Percentiles rank a stretch among this genome's conserved stretches.
Conservation (phyloP, 108 stramenopile species). For the Seminavis robusta region DNA sequence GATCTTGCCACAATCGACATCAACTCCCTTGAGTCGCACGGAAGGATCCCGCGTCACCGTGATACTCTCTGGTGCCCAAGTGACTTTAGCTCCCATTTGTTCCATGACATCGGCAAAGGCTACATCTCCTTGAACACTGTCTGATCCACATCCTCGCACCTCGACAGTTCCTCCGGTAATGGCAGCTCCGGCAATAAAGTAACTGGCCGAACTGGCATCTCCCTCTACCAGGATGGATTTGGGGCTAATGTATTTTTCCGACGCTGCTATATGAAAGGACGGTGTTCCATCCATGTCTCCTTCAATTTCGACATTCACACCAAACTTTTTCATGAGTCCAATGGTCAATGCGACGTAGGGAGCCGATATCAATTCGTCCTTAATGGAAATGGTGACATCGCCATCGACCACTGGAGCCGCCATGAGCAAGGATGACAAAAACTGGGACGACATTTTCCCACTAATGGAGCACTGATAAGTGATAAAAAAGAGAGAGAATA, state of each 20-base stretch:
- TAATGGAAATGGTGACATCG: constrained; percentile 85
- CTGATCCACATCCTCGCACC: constrained; percentile 87
- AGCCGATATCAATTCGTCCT: constrained; percentile 93
- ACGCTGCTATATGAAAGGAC: constrained; percentile 56
- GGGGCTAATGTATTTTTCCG: constrained; percentile 69
- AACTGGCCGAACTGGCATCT: constrained; percentile 95
- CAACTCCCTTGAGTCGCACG: constrained; percentile 82
- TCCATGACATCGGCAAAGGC: constrained; percentile 95
- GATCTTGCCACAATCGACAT: constrained; percentile 96
- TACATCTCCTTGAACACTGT: constrained; percentile 95
- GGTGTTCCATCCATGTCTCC: constrained; percentile 77
- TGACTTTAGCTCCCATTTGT: constrained; percentile 92
- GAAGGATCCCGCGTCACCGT: constrained; percentile 84
- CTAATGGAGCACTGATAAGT: constrained; percentile 63
- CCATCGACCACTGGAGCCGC: constrained; percentile 82
- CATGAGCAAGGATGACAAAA: constrained; percentile 94
- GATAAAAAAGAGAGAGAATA: background rate
- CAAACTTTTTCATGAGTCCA: constrained; percentile 95
- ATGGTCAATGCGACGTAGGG: constrained; percentile 96
- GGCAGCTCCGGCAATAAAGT: constrained; percentile 96
- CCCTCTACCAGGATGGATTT: constrained; percentile 89
- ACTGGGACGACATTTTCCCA: constrained; percentile 97
- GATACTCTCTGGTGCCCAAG: constrained; percentile 88
- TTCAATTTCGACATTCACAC: constrained; percentile 64
- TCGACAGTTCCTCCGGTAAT: constrained; percentile 94